These are phyloP conservation scores for Sclerotinia subarctica DNA, from an alignment of 2,329 filamentous ascomycete species.

Conservation along the genomic window DNA sequence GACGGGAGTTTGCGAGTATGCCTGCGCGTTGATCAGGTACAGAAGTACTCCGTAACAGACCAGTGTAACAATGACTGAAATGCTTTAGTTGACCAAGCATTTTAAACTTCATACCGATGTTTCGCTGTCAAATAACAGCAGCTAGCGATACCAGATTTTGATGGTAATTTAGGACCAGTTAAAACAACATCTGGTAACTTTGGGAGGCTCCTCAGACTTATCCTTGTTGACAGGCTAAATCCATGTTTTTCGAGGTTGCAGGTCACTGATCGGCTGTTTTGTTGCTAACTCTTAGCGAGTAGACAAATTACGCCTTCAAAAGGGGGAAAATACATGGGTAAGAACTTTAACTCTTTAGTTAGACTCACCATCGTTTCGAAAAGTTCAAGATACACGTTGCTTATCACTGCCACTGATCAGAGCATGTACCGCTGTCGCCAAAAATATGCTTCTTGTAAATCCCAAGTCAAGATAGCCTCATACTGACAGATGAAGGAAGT, in stretches of 20 bases:
- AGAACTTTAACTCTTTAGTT: too few relatives aligned
- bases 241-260: not conserved
- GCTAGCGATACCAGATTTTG: not conserved
- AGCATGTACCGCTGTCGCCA: not conserved
- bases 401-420: not conserved
- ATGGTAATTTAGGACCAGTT: not conserved
- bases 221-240: not conserved
- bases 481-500: too few relatives aligned
- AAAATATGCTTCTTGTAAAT: not conserved
- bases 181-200: not conserved
- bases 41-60: not conserved
- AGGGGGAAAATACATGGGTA: not conserved
- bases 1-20: constrained; percentile 3
- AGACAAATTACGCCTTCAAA: not conserved
- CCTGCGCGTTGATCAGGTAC: not conserved
- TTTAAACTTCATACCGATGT: not conserved
- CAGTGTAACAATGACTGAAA: not conserved
- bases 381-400: not conserved
- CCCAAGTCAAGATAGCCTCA: too few relatives aligned
- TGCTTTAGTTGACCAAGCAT: not conserved
- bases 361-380: not conserved
- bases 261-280: constrained; percentile 1
- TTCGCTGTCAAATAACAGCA: not conserved
- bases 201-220: not conserved
- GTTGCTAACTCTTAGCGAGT: not conserved